Evolutionary conservation across 139 green algal genomes (phyloP).

Genomic region (Mesotaenium endlicherianum): DNA sequence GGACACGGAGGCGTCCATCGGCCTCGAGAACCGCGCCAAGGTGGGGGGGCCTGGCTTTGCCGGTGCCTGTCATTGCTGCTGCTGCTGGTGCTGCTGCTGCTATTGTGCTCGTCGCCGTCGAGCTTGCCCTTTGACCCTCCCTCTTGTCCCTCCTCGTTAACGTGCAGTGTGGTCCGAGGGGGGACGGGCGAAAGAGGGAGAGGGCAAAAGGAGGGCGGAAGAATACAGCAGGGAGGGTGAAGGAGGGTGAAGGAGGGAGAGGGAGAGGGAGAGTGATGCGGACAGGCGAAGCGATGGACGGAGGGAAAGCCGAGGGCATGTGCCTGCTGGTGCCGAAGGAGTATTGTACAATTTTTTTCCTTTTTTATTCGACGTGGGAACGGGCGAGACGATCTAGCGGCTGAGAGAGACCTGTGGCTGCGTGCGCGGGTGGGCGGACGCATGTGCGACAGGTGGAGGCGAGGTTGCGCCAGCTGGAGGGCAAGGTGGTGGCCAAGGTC

Average conservation of each 20-base stretch:
- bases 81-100: background rate
- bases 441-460: slow-evolving; percentile 84
- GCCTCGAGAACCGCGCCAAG: slow-evolving; percentile 81
- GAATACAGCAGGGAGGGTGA: background rate
- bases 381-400: no score
- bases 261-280: background rate
- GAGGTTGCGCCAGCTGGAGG: slow-evolving; percentile 88
- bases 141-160: background rate
- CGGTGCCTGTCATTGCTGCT: background rate
- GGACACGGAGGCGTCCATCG: slow-evolving; percentile 75
- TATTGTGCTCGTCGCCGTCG: background rate
- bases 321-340: no score
- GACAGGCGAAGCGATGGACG: background rate
- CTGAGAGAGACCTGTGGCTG: no score
- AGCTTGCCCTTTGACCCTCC: background rate
- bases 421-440: no score
- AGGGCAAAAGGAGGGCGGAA: background rate
- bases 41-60: slow-evolving; percentile 47
- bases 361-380: no score
- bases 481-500: slow-evolving; percentile 59
- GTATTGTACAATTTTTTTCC: no score
- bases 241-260: background rate
- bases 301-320: background rate
- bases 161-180: no score
- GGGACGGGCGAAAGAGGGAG: no score